Base-by-base conservation (phyloP, 148 eudicot species). In the Heliamphora exappendiculata region DNA sequence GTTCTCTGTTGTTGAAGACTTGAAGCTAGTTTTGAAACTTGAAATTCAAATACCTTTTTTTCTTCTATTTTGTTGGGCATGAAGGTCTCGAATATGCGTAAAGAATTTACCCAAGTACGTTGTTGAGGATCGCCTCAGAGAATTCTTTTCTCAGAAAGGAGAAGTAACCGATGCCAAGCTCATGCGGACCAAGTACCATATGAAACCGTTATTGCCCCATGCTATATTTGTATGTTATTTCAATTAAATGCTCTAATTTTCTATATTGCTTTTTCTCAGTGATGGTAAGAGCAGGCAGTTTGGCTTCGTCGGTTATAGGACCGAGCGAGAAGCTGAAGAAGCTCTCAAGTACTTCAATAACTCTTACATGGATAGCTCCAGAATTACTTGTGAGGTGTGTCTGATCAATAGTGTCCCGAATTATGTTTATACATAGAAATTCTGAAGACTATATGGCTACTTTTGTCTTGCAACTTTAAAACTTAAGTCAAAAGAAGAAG, bases 121-220 rank as follows among this genome's bases (percentile, higher is more conserved):
- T 2, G 83, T 77, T 0, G 99, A 91, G 81, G 96, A 92, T 29
- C 92, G 89, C 34, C 87, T 92, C 37, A 86, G 82, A 70, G 91
- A 92, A 24, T 86, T 87, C 71, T 95, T 95, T 76, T 89, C 97
- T 20, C 85, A 84, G 82, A 95, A 85, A 82, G 99, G 99, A 70
- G 93, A 92, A 82, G 96, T 95, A 11, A 95, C 99, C 1, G 99
- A 95, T 87, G 90, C 88, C 70, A 95, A 88, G 88, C 86, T 95
- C 36, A 95, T 91, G 82, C 94, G 94, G 47, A 92, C 93, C 72
- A 84, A 77, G 97, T 92, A 80, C 29, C 3, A 19, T 45, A 37
- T 55, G 37, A 47, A 69, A 7, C 28, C 33, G 20, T 29, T 7
- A 14, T n/a, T 55, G 24, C 42, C 2, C 28, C 45, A 12, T 50